A percentile compares a stretch with the other conserved stretches of the same genome.
Evolutionary conservation across 1,139 yeast species (phyloP).

Genomic region (Hanseniaspora sp.): DNA sequence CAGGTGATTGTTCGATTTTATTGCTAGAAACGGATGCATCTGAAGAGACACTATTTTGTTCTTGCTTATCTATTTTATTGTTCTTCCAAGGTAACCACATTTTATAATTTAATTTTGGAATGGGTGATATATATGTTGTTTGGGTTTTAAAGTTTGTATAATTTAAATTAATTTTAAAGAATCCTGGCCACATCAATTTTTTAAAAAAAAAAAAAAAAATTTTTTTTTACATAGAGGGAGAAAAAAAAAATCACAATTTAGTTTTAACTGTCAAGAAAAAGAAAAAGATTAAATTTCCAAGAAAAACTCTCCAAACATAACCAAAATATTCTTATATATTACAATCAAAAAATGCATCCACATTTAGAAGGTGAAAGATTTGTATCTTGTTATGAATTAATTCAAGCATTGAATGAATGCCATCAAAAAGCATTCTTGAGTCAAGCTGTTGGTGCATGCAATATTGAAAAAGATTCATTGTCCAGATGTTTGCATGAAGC

Average conservation of each 20-base stretch:
- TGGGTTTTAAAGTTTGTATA: no score
- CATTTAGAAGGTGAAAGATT: conserved; percentile 35
- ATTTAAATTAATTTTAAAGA: not conserved
- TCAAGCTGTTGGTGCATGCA: conserved; percentile 77
- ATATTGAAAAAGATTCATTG: conserved; percentile 70
- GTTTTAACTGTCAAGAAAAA: not conserved
- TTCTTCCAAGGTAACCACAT: conserved; percentile 9
- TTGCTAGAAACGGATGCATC: not conserved
- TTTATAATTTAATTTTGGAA: not conserved
- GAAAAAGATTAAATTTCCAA: not conserved
- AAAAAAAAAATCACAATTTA: not conserved
- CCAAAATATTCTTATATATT: not conserved
- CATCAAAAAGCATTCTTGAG: conserved; percentile 61
- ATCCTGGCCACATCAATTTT: not conserved
- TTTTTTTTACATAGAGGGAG: not conserved
- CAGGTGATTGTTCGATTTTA: no score
- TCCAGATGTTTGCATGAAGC: conserved; percentile 70
- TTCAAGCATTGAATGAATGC: conserved; percentile 83
- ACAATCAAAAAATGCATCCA: conserved; percentile 31
- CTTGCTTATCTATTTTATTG: not conserved
- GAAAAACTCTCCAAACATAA: not conserved
- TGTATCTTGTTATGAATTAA: conserved; percentile 63
- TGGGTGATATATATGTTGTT: not conserved
- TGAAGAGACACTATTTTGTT: not conserved
- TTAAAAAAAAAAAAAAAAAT: not conserved